Conservation (phyloP, 139 green algal species). For the Micractinium sp. region DNA sequence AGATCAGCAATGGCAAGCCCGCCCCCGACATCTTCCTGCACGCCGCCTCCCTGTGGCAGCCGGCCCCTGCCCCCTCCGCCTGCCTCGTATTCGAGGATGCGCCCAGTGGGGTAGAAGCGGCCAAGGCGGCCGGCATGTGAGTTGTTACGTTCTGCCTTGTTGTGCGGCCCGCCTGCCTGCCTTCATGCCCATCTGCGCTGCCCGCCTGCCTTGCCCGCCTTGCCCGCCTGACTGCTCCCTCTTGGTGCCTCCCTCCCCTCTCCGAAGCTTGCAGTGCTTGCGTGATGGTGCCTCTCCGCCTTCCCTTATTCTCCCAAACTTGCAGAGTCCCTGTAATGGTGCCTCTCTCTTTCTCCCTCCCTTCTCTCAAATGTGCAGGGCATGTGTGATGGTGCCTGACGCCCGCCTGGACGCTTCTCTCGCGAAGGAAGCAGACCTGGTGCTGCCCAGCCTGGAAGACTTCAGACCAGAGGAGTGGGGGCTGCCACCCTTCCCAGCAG, state of each 20-base stretch:
- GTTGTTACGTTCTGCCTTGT: background rate
- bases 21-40: slow-evolving; percentile 86
- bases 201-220: too few species aligned
- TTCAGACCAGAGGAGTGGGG: slow-evolving; percentile 59
- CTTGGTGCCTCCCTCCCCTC: too few species aligned
- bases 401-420: background rate
- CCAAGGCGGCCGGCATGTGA: slow-evolving; percentile 74
- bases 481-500: slow-evolving; percentile 50
- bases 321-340: too few species aligned
- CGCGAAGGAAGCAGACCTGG: slow-evolving; percentile 5
- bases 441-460: slow-evolving; percentile 51
- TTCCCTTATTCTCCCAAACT: too few species aligned
- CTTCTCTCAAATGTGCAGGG: background rate
- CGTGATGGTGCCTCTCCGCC: too few species aligned
- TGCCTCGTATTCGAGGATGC: slow-evolving; percentile 89
- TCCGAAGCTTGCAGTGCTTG: too few species aligned
- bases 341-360: too few species aligned
- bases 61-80: background rate
- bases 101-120: slow-evolving; percentile 71
- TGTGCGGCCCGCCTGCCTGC: too few species aligned
- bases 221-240: too few species aligned
- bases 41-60: slow-evolving; percentile 57
- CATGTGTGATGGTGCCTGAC: background rate
- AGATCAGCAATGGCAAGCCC: slow-evolving; percentile 77
- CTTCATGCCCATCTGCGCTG: too few species aligned